Evolutionary conservation across 1,284 basidiomycete genomes (phyloP).

Genomic region (Irpex sp.): DNA sequence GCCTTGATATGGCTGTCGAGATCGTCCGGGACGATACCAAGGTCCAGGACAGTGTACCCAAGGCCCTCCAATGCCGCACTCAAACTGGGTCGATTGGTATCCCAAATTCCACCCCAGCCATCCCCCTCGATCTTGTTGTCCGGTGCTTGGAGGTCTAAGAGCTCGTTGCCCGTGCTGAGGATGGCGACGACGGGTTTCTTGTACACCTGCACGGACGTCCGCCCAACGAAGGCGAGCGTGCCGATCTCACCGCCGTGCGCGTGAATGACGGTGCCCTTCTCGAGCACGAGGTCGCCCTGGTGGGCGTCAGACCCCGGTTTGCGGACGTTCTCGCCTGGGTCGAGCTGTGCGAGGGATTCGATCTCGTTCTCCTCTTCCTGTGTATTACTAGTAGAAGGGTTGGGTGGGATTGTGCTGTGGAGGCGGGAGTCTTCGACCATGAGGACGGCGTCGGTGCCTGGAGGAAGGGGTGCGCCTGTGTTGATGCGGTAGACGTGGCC

Average conservation of each 20-base stretch:
- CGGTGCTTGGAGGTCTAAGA: slow-evolving; percentile 60
- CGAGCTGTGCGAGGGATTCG: slow-evolving; percentile 60
- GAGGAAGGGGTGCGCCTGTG: slow-evolving; percentile 74
- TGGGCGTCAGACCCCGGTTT: slow-evolving; percentile 71
- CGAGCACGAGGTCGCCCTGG: slow-evolving; percentile 65
- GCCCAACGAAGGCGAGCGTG: slow-evolving; percentile 76
- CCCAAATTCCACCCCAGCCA: slow-evolving; percentile 71
- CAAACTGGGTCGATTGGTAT: slow-evolving; percentile 83
- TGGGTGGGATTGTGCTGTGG: slow-evolving; percentile 36
- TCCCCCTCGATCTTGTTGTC: slow-evolving; percentile 29
- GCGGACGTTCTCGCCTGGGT: slow-evolving; percentile 71
- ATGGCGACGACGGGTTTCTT: slow-evolving; percentile 75
- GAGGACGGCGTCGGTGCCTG: slow-evolving; percentile 74
- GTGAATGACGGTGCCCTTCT: slow-evolving; percentile 56
- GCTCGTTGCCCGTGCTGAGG: slow-evolving; percentile 84
- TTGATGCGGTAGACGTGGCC: slow-evolving; percentile 73
- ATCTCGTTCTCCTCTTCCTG: slow-evolving; percentile 64
- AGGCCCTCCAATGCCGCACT: slow-evolving; percentile 65
- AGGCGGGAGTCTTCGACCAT: slow-evolving; percentile 92
- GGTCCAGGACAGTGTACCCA: slow-evolving; percentile 76
- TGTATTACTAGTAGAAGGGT: not conserved
- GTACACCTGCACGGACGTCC: slow-evolving; percentile 63
- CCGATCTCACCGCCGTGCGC: slow-evolving; percentile 83
- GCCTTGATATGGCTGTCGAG: slow-evolving; percentile 58
- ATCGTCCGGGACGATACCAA: slow-evolving; percentile 76